phyloP scores from a whole-genome alignment of 2,329 filamentous ascomycete genomes.

The Colletotrichum sp. region DNA sequence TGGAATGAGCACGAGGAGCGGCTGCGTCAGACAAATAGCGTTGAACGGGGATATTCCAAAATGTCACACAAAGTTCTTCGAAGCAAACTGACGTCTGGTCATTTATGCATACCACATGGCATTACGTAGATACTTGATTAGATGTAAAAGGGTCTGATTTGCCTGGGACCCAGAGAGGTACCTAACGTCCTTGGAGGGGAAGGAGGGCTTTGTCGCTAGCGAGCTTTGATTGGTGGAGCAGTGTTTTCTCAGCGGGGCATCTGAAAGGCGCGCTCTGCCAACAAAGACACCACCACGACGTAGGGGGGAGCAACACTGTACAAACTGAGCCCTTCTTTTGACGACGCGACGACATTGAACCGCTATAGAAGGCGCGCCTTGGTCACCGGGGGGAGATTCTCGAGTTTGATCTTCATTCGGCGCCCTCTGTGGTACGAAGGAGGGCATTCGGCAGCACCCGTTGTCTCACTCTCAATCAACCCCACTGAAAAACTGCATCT shows the following conservation, averaged over 20 bases:
- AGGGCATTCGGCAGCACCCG: neutral
- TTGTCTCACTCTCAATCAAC: neutral
- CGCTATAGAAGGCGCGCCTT: neutral
- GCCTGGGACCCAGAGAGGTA: neutral
- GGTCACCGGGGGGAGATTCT: neutral
- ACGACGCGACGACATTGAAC: neutral
- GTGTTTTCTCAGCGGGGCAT: neutral
- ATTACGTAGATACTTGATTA: conserved; percentile 1
- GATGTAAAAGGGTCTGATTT: neutral
- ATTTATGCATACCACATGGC: neutral
- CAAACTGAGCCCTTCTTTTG: neutral
- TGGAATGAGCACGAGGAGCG: neutral
- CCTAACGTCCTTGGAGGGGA: neutral
- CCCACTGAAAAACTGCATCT: conserved; percentile 9
- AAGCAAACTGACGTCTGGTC: neutral
- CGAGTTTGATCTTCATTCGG: neutral
- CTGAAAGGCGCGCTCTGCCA: neutral
- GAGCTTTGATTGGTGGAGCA: neutral
- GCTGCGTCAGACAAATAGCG: neutral
- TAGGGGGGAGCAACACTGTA: neutral
- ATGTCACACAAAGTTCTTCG: neutral
- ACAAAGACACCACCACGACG: neutral
- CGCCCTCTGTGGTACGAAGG: neutral
- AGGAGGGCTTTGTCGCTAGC: neutral
- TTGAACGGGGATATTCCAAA: neutral